Evolutionary conservation across 352 stramenopile species (phyloP).

Genomic region (Peronospora farinosa): DNA sequence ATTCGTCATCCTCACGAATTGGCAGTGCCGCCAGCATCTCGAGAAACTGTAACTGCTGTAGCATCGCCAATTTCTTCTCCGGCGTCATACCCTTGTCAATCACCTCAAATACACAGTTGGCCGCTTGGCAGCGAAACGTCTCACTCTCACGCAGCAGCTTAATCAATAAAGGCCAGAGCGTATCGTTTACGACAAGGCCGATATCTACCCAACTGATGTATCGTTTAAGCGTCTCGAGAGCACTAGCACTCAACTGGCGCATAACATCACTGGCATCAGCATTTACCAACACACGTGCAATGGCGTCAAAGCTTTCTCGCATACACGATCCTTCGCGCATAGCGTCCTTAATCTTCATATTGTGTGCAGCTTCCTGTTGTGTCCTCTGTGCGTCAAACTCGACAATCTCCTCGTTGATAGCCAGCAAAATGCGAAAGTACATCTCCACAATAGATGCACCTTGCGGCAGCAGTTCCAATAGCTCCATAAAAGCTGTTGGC

Average conservation of each 20-base stretch:
- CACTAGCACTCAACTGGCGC: slow-evolving; percentile 53
- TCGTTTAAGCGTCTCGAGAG: slow-evolving; percentile 72
- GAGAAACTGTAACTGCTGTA: slow-evolving; percentile 63
- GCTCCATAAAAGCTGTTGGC: slow-evolving; percentile 79
- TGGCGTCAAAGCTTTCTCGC: slow-evolving; percentile 72
- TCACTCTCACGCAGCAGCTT: slow-evolving; percentile 58
- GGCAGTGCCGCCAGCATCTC: slow-evolving; percentile 50
- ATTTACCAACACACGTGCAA: slow-evolving; percentile 77
- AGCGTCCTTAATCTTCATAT: slow-evolving; percentile 86
- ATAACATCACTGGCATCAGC: slow-evolving; percentile 64
- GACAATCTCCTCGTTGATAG: slow-evolving; percentile 89
- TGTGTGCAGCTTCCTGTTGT: slow-evolving; percentile 47
- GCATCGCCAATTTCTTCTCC: slow-evolving; percentile 77
- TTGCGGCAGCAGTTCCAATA: slow-evolving; percentile 64
- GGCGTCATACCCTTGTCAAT: slow-evolving; percentile 83
- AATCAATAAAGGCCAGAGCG: slow-evolving; percentile 68
- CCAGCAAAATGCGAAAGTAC: slow-evolving; percentile 86
- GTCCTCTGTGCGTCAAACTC: slow-evolving; percentile 73
- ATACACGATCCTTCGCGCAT: slow-evolving; percentile 78
- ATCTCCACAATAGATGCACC: slow-evolving; percentile 83
- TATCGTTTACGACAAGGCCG: slow-evolving; percentile 73
- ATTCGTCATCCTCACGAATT: slow-evolving; percentile 72
- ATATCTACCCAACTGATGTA: slow-evolving; percentile 88
- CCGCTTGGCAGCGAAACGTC: slow-evolving; percentile 54
- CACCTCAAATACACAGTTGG: slow-evolving; percentile 83